Evolutionary conservation across 768 basidiomycete genomes (phyloP).

Genomic region (Leccinellum rugosiceps): DNA sequence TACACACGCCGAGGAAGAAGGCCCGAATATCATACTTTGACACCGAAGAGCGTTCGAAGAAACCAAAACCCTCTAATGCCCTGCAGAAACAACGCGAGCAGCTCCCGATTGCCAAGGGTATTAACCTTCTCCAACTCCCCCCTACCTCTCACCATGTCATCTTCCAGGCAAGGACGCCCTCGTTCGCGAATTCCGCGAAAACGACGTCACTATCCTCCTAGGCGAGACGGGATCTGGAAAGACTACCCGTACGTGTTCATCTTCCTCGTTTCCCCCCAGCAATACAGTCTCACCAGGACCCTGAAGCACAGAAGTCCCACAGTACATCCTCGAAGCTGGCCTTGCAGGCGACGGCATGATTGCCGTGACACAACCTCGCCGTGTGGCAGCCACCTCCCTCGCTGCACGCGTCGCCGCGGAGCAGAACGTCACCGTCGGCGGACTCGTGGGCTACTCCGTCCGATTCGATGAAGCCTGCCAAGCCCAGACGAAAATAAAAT

Average conservation of each 20-base stretch:
- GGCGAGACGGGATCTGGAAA: constrained; percentile 99
- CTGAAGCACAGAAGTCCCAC: constrained; percentile 80
- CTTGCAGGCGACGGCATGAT: constrained; percentile 71
- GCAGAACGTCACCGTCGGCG: constrained; percentile 68
- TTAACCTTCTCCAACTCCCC: background rate
- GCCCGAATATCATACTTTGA: constrained; percentile 20
- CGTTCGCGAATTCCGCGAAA: constrained; percentile 64
- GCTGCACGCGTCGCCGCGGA: constrained; percentile 88
- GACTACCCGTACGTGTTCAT: constrained; percentile 82
- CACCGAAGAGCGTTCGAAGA: constrained; percentile 16
- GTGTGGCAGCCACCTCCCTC: constrained; percentile 94
- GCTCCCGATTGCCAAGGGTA: constrained; percentile 80
- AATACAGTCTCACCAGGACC: constrained; percentile 18
- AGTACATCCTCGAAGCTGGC: constrained; percentile 86
- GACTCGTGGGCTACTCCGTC: constrained; percentile 88
- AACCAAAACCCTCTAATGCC: constrained; percentile 7
- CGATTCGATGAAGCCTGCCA: constrained; percentile 87
- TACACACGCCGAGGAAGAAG: constrained; percentile 25
- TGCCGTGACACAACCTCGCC: constrained; percentile 91
- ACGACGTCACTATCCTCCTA: constrained; percentile 85
- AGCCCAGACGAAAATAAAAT: constrained; percentile 83
- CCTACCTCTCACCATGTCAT: background rate
- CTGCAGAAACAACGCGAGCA: constrained; percentile 65
- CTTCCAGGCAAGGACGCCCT: constrained; percentile 69
- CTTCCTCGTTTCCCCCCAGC: background rate